phyloP scores from a whole-genome alignment of 495 filamentous ascomycete genomes.

The Ramalina intermedia region DNA sequence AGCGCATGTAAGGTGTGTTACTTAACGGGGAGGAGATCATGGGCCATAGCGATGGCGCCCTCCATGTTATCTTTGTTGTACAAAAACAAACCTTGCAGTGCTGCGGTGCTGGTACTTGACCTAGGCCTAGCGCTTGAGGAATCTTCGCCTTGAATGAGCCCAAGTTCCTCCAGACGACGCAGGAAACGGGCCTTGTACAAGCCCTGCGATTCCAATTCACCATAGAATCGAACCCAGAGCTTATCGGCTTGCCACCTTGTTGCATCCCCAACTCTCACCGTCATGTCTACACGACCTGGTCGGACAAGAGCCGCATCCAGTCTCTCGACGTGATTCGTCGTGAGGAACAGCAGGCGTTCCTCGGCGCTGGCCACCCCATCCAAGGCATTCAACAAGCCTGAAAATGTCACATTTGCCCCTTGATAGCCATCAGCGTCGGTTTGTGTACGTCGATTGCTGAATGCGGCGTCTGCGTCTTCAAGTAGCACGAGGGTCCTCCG shows the following conservation, averaged over 20 bases:
- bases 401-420: constrained; percentile 88
- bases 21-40: constrained; percentile 39
- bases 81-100: constrained; percentile 83
- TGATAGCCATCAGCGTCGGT: constrained; percentile 72
- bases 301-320: constrained; percentile 81
- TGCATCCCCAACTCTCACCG: constrained; percentile 74
- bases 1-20: not conserved
- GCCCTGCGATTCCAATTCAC: constrained; percentile 55
- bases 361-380: constrained; percentile 94
- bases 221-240: constrained; percentile 94
- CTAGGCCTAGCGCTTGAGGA: constrained; percentile 25
- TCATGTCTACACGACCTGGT: constrained; percentile 89
- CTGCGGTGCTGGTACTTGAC: constrained; percentile 62
- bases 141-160: constrained; percentile 28
- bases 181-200: constrained; percentile 32
- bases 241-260: constrained; percentile 67
- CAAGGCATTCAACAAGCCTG: constrained; percentile 80
- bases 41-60: constrained; percentile 69
- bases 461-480: constrained; percentile 92
- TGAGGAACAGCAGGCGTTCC: constrained; percentile 84
- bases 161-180: constrained; percentile 33
- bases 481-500: constrained; percentile 73
- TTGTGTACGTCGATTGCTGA: constrained; percentile 58
- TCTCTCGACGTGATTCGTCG: constrained; percentile 84
- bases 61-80: constrained; percentile 86